Base-by-base conservation (phyloP, 495 filamentous ascomycete species). In the Aspergillus bridgeri region DNA sequence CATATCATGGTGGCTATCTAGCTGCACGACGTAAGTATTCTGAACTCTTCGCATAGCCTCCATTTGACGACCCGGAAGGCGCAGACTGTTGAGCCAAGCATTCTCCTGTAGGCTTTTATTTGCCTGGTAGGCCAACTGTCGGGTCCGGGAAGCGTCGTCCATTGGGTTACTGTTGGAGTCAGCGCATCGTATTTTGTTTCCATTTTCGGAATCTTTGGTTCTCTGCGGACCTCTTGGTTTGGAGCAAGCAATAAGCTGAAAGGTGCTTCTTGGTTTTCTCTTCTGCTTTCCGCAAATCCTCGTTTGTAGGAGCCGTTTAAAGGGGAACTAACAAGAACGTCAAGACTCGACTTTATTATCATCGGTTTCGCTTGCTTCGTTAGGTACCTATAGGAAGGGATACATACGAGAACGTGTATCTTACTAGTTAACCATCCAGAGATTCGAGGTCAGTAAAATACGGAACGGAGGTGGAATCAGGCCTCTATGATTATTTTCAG, bases 11-110 rank as follows among this genome's bases (percentile, higher is more conserved):
- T 33, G 1, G 20, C 29, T 48, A 15, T 6, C 33, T 4, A 59
- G 25, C 48, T 53, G 43, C 15, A 48, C 44, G 0, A 45, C 17
- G 19, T 48, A 59, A n/a, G 56, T 59, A 19, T n/a, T 23, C 49
- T 59, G 56, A 20, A 59, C 24, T 5, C 8, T 24, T n/a, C 43
- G 23, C 42, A 45, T 45, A 45, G 15, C 17, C 3, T 45, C 42
- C 23, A 59, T 19, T 13, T 53, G 5, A n/a, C 23, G 4, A 4
- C 45, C 22, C 20, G 44, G 15, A 45, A 46, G 6, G 15, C 53
- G 42, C 20, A 53, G 5, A 55, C 53, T 6, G 53, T 61, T 19
- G n/a, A 63, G 27, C 52, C 25, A 51, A 27, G 18, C 24, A 56
- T 51, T 58, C n/a, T 48, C 59, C 45, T 1, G 42, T 45, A 45